Base-by-base conservation (phyloP, 805 yeast genomes). In the Wickerhamomyces silvicola region DNA sequence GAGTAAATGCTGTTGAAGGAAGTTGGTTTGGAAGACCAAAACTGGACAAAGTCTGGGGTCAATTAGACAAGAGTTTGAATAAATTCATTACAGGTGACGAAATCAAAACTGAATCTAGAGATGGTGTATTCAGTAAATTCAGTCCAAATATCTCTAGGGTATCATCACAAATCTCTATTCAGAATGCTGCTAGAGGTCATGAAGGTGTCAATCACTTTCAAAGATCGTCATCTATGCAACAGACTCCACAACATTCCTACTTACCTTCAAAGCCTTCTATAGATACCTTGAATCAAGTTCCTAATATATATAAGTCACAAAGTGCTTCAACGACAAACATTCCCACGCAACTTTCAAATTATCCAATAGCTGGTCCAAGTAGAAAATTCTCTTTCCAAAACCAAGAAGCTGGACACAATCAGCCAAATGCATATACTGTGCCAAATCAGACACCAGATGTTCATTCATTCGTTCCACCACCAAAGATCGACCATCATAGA, bases 11-110 rank as follows among this genome's bases (percentile, higher is more conserved):
- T 17, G 47, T 60, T 15, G 73, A 69, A 26, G 70, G 72, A 19
- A 70, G 87, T 5, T 88, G 96, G 97, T 71, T 87, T 42, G 80
- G 84, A 10, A 77, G 78, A 47, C 81, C 81, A 16, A 78, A 74
- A 43, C 64, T 85, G 32, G 94, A 87, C 45, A 81, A 75, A 50
- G 79, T 86, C 33, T 85, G 95, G 95, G 90, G 92, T 9, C 88
- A 81, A 26, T 57, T 85, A 27, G 95, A 85, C 54, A 85, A 85
- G 52, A 74, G 83, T 5, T 75, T 81, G 49, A 78, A 73, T 51
- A 78, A 77, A 52, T 77, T 80, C 55, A 87, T 90, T 36, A 80
- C 94, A 24, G 97, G 95, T 1, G 97, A 90, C 29, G 94, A 82
- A 22, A 37, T 31, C 4, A 63, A 65, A 18, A 46, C 60, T 0